Base-by-base conservation (phyloP, 352 stramenopile species). In the Phytophthora brassicae region DNA sequence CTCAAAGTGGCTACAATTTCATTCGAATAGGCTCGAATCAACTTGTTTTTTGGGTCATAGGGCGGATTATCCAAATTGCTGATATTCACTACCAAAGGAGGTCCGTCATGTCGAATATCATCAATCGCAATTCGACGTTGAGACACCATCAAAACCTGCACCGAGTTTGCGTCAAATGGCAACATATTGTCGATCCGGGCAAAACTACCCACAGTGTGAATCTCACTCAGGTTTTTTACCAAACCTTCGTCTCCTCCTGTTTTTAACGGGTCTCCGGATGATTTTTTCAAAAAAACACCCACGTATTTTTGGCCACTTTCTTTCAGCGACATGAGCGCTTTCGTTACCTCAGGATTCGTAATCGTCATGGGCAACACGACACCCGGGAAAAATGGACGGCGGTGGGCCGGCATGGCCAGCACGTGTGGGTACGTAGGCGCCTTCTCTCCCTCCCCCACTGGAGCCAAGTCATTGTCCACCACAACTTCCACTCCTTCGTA, bases 1-100 rank as follows among this genome's bases (percentile, higher is more conserved):
- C 96, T 89, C 67, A 99, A 84, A 22, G 95, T 98, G 22, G 85
- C 93, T 6, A 99, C 81, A 50, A 99, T 98, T 77, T 99, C 97
- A 70, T 99, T 99, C 47, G 88, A 97, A 47, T 99, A 97, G 4
- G 97, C 97, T 33, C 90, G 82, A 36, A 99, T 97, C 6, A 96
- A 88, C 66, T 98, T 77, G 71, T 76, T 90, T 54, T 92, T 81
- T 7, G 84, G 70, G 52, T 92, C 84, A 45, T 73, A 90, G 0
- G 74, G 54, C 1, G 74, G 76, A 63, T 93, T 92, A 56, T 95
- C 78, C 64, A 94, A 52, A 31, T 84, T 70, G 44, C 65, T 88
- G 49, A 94, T 92, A 45, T 72, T 81, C 35, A 90, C 83, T 12
- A 83, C 67, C 44, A 94, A 17, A 1, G 85, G 83, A 3, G 74